phyloP scores from a whole-genome alignment of 2,329 filamentous ascomycete species.

The Fusarium hostae region DNA sequence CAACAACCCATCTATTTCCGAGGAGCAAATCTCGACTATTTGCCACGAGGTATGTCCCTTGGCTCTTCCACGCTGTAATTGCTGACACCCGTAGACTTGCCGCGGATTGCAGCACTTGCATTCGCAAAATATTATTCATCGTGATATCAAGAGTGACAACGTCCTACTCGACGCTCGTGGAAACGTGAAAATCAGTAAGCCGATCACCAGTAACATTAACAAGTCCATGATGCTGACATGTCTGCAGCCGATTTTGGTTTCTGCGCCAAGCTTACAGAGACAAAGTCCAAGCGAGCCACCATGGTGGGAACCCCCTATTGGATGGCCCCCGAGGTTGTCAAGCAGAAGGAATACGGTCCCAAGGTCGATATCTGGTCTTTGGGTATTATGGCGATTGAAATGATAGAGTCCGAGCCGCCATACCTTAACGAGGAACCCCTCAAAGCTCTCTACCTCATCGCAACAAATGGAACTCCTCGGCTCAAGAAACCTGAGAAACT shows the following conservation, averaged over 20 bases:
- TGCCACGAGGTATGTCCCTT: slow-evolving; percentile 81
- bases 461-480: slow-evolving; percentile 94
- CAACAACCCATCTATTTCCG: slow-evolving; percentile 92
- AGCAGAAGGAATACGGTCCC: slow-evolving; percentile 98
- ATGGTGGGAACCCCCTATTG: slow-evolving; percentile 99
- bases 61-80: slow-evolving; percentile 5
- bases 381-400: slow-evolving; percentile 99
- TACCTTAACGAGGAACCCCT: slow-evolving; percentile 98
- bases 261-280: slow-evolving; percentile 97
- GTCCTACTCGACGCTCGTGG: slow-evolving; percentile 93
- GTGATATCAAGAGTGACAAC: slow-evolving; percentile 99
- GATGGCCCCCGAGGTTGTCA: slow-evolving; percentile 99
- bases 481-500: slow-evolving; percentile 99
- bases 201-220: background rate
- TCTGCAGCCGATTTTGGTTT: slow-evolving; percentile 94
- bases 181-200: slow-evolving; percentile 96
- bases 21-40: slow-evolving; percentile 98
- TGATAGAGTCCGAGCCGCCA: slow-evolving; percentile 98
- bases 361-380: slow-evolving; percentile 99
- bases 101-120: slow-evolving; percentile 94
- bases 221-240: slow-evolving; percentile 25
- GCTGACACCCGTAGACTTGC: slow-evolving; percentile 76
- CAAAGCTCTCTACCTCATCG: slow-evolving; percentile 96
- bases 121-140: slow-evolving; percentile 95
- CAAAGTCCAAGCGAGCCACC: slow-evolving; percentile 95